Base-by-base conservation (phyloP, 768 basidiomycete species). In the Melanogaster broomeanus region DNA sequence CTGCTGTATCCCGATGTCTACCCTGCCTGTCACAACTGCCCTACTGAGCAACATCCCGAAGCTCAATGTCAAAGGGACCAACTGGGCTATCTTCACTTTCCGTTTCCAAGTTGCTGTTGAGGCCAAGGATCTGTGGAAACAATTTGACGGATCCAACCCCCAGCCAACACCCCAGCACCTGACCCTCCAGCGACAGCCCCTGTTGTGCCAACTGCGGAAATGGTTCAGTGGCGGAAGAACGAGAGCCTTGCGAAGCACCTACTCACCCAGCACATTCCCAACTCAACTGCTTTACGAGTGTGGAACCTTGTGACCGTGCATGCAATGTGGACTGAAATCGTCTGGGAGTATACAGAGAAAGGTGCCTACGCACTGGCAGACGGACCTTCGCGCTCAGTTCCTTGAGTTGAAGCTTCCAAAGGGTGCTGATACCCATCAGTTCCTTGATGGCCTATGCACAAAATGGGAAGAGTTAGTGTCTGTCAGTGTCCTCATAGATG, bases 31-130 rank as follows among this genome's bases (percentile, higher is more conserved):
- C n/a, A n/a, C n/a, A n/a, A n/a, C n/a, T n/a, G n/a, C n/a, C n/a
- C n/a, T n/a, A n/a, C n/a, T n/a, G n/a, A n/a, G n/a, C n/a, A n/a
- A n/a, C n/a, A n/a, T n/a, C n/a, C n/a, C n/a, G n/a, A n/a, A n/a
- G n/a, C n/a, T n/a, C n/a, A n/a, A n/a, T n/a, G n/a, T n/a, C n/a
- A n/a, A n/a, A n/a, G 65, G 67, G 4, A 11, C 50, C 6, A 73
- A 73, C 56, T 73, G 70, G 72, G 60, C 55, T 4, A 60, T 70
- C 19, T 72, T 66, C 41, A 41, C 31, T 2, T 25, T 67, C 30
- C 59, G 59, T 31, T 71, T 71, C 47, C 21, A 54, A 37, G 58
- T 56, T 21, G 63, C 68, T 21, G 60, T 70, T 33, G 25, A 46
- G 9, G 34, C 45, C 7, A 43, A 43, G 7, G 42, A 43, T 10